A percentile compares a stretch with the other conserved stretches of the same genome.
Conservation (phyloP, 225 moss, liverwort and hornwort species). For the Marchantia polymorpha region DNA sequence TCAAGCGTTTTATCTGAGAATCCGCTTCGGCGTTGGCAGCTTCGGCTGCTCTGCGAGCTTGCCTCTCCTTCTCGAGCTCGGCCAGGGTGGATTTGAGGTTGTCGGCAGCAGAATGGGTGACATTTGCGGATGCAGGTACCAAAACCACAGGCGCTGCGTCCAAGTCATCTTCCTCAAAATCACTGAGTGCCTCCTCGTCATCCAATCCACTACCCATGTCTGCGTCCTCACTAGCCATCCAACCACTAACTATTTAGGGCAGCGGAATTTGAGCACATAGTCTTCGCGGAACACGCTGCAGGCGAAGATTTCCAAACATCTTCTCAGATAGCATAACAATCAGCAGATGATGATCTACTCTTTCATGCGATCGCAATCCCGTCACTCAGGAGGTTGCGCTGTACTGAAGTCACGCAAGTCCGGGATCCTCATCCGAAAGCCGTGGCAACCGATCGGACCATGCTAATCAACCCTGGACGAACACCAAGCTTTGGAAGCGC, state of each 20-base stretch:
- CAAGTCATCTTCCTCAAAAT: slow-evolving; percentile 95
- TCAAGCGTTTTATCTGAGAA: slow-evolving; percentile 61
- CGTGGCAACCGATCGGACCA: neutral
- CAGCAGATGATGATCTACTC: neutral
- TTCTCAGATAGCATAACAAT: neutral
- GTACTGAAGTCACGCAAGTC: neutral
- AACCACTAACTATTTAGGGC: neutral
- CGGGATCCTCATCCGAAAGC: neutral
- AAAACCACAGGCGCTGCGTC: slow-evolving; percentile 78
- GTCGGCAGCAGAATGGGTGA: slow-evolving; percentile 18
- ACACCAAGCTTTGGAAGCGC: neutral
- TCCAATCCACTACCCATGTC: slow-evolving; percentile 62
- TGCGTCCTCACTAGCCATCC: slow-evolving; percentile 20
- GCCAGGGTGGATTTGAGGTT: slow-evolving; percentile 52
- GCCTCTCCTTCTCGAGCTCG: slow-evolving; percentile 70
- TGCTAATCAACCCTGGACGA: neutral
- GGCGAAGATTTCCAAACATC: neutral
- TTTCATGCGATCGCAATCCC: neutral
- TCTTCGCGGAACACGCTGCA: neutral
- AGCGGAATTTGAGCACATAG: neutral
- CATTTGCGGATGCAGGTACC: slow-evolving; percentile 25
- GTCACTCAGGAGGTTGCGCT: neutral
- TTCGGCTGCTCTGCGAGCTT: slow-evolving; percentile 63
- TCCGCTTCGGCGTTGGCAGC: slow-evolving; percentile 69
- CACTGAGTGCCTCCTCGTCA: slow-evolving; percentile 75